These are phyloP conservation scores for Aspergillus thermomutatus DNA, from an alignment of 2,329 filamentous ascomycete species.

Conservation along the genomic window DNA sequence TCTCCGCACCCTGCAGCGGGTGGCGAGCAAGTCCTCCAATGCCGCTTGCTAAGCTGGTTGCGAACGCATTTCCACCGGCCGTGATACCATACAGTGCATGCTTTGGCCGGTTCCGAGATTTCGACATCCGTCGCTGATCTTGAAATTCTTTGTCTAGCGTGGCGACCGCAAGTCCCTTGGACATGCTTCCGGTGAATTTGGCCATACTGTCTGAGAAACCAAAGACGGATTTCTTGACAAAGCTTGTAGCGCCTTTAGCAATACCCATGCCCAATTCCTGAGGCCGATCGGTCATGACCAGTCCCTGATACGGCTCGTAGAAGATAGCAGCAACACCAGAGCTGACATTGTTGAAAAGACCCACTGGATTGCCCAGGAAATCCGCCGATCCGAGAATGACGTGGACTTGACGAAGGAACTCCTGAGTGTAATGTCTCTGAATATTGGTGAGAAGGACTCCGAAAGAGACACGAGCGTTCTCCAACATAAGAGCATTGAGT, in stretches of 20 bases:
- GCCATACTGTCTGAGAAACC: conserved; percentile 96
- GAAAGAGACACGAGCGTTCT: conserved; percentile 90
- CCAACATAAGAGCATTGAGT: conserved; percentile 88
- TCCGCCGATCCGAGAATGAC: conserved; percentile 96
- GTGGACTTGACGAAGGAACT: conserved; percentile 92
- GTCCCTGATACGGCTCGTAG: conserved; percentile 97
- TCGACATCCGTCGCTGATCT: conserved; percentile 88
- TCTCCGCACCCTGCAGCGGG: conserved; percentile 91
- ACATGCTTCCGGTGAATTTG: conserved; percentile 95
- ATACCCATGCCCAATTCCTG: conserved; percentile 94
- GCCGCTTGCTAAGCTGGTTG: conserved; percentile 86
- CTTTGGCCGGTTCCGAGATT: conserved; percentile 89
- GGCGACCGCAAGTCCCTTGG: conserved; percentile 91
- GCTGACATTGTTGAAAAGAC: conserved; percentile 96
- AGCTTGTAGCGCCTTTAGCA: conserved; percentile 92
- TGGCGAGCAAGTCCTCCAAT: conserved; percentile 91
- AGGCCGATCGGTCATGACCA: conserved; percentile 92
- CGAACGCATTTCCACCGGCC: conserved; percentile 89
- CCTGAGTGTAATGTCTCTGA: conserved; percentile 92
- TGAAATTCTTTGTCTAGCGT: conserved; percentile 99
- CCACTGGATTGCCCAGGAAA: conserved; percentile 95
- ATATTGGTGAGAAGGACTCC: conserved; percentile 81
- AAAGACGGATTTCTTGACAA: conserved; percentile 98
- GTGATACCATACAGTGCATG: conserved; percentile 96
- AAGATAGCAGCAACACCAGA: conserved; percentile 98